Evolutionary conservation across 768 basidiomycete genomes (phyloP).

Genomic region (Lactifluus hygrophoroides): DNA sequence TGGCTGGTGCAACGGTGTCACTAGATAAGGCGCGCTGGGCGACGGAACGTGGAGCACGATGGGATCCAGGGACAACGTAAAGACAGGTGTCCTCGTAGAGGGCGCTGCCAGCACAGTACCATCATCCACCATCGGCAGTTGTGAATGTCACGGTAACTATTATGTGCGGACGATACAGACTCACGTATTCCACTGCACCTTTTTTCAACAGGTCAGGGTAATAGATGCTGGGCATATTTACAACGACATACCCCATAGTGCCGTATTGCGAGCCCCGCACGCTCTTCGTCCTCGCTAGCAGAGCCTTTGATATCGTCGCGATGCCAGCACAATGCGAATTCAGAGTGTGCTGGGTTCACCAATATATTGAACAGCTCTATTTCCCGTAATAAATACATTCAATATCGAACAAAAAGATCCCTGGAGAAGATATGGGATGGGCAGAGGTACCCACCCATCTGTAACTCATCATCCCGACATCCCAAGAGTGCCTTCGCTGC

Average conservation of each 20-base stretch:
- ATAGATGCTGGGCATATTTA: not conserved
- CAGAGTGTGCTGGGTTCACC: too few species aligned
- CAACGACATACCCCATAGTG: slow-evolving; percentile 47
- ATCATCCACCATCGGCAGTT: not conserved
- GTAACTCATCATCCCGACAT: slow-evolving; percentile 50
- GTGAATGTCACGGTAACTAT: not conserved
- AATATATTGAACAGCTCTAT: slow-evolving; percentile 69
- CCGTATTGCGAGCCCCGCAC: slow-evolving; percentile 45
- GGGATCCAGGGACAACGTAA: slow-evolving; percentile 62
- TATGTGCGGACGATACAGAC: slow-evolving; percentile 21
- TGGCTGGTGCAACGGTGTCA: slow-evolving; percentile 39
- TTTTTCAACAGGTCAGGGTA: not conserved
- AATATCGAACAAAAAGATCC: not conserved
- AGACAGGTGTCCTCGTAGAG: slow-evolving; percentile 63
- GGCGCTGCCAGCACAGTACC: slow-evolving; percentile 35
- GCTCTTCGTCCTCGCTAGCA: slow-evolving; percentile 53
- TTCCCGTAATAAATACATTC: not conserved
- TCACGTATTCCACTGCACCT: slow-evolving; percentile 82
- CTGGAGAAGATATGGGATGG: too few species aligned
- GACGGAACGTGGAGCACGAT: slow-evolving; percentile 45
- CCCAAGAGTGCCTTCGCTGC: slow-evolving; percentile 41
- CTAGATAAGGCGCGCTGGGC: slow-evolving; percentile 51
- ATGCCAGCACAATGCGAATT: too few species aligned
- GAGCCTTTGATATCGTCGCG: slow-evolving; percentile 62
- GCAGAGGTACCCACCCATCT: slow-evolving; percentile 60